A percentile compares a stretch with the other conserved stretches of the same genome.
phyloP scores from a whole-genome alignment of 768 basidiomycete species.

The Auriscalpium orientale region DNA sequence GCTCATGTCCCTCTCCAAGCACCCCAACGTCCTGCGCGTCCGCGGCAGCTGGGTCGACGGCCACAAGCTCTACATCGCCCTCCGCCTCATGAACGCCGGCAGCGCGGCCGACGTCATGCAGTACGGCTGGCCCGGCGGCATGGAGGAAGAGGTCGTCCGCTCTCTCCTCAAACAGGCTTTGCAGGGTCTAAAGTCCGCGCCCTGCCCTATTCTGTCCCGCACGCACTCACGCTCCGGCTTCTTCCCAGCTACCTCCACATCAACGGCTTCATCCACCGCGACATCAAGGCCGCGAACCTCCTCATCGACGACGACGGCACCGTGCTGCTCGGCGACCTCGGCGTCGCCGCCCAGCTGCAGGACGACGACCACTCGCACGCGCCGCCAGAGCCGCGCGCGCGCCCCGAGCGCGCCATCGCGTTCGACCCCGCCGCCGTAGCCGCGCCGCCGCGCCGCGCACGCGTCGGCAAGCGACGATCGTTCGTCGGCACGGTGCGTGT shows the following conservation, averaged over 20 bases:
- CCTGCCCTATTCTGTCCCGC: slow-evolving; percentile 14
- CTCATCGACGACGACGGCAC: slow-evolving; percentile 88
- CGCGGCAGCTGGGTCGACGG: slow-evolving; percentile 85
- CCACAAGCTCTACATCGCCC: slow-evolving; percentile 76
- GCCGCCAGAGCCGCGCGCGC: neutral
- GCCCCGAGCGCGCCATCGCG: slow-evolving; percentile 26
- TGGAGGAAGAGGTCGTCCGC: slow-evolving; percentile 84
- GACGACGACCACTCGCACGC: slow-evolving; percentile 45
- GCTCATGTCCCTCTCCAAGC: slow-evolving; percentile 87
- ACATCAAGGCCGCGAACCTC: slow-evolving; percentile 90
- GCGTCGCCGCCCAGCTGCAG: slow-evolving; percentile 79
- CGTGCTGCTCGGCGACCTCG: slow-evolving; percentile 86
- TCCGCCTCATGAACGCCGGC: slow-evolving; percentile 85
- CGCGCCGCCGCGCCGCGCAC: slow-evolving; percentile 26
- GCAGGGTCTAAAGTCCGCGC: slow-evolving; percentile 72
- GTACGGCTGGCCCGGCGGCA: slow-evolving; percentile 80
- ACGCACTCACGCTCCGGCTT: slow-evolving; percentile 6
- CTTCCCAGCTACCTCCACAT: slow-evolving; percentile 67
- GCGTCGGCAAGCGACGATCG: slow-evolving; percentile 73
- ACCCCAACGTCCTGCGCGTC: slow-evolving; percentile 89
- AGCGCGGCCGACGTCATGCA: slow-evolving; percentile 81
- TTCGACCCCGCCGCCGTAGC: slow-evolving; percentile 20
- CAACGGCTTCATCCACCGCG: slow-evolving; percentile 89
- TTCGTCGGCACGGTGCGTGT: slow-evolving; percentile 82
- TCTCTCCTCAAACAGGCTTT: slow-evolving; percentile 82